Base-by-base conservation (phyloP, 1,284 basidiomycete genomes). In the Ustilago tritici region DNA sequence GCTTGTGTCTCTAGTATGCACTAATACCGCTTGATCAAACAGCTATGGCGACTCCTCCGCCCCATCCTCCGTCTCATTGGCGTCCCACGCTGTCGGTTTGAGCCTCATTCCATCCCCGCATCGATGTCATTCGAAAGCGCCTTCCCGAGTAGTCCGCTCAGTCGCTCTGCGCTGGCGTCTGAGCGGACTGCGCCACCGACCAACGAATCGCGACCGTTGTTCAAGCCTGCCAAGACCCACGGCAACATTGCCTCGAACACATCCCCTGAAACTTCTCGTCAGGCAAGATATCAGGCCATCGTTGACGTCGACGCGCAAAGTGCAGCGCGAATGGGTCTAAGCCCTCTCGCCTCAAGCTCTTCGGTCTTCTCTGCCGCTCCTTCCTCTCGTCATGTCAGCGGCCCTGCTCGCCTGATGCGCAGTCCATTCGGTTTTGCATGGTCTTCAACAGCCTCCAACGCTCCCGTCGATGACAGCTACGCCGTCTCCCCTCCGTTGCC, bases 111-210 rank as follows among this genome's bases (percentile, higher is more conserved):
- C 23, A 28, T 0, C 23, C 3, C 2, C 23, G 23, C 23, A 28
- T 3, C 14, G 17, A 69, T 74, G 66, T 56, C 71, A 4, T 73
- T 73, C 55, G 68, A 68, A 54, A 73, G 55, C 56, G 76, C 73
- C n/a, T 72, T 76, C 28, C 76, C 76, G 0, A 76, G 56, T 38
- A 79, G 76, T 32, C 76, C 76, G 43, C 74, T 79, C 15, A 76
- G 73, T 57, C 62, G 76, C 15, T 76, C 76, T 2, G 73, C 76
- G 4, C 46, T 73, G 35, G 38, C 47, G 2, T 52, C 66, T 1
- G 64, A 62, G 32, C 23, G 32, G 6, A 11, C 31, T 32, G 36
- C 10, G 5, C 58, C 46, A 6, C 35, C 7, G 0, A 17, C 43
- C 0, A 11, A 10, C 3, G 0, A 53, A 1, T 11, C 31, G 1